Base-by-base conservation (phyloP, 2,329 filamentous ascomycete species). In the Cercospora sojina region DNA sequence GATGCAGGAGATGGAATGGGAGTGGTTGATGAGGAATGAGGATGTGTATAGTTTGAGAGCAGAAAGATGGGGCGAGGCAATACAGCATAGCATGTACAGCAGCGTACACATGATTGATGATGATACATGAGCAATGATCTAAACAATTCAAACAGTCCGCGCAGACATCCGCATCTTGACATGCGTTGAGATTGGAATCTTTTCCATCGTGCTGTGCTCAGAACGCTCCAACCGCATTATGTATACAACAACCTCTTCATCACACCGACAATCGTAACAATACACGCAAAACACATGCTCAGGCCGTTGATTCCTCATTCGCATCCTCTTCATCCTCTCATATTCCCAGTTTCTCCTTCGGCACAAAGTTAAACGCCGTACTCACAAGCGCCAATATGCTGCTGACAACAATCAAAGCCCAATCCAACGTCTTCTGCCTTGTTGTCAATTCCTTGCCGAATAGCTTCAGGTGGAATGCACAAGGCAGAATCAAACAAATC, bases 401-500 rank as follows among this genome's bases (percentile, higher is more conserved):
- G 64, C 91, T 95, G 12, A 91, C 74, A 5, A 87, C 77, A 74
- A 97, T 88, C 72, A 97, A 79, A 16, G 81, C 76, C 83, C 88
- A 93, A 73, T 90, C 88, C 53, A 91, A 71, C 4, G 86, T 77
- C 73, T 86, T 88, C 79, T 97, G 92, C 23, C 77, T 76, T 0
- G 78, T 71, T 0, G 83, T 80, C 55, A 97, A 87, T 67, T 94
- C 88, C 59, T 87, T 84, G 56, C 88, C 88, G 77, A 96, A 98
- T 1, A 98, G 87, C 80, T 93, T 96, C 64, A 98, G 81, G 75
- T 98, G 93, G 76, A 99, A 98, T 4, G 89, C 86, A 32, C 97
- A 82, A 0, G 94, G 95, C 59, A 99, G 83, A 78, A 96, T 93
- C 71, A 98, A 89, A 79, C 94, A 98, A 71, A 98, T 96, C 18